Percentiles rank a stretch among this genome's conserved stretches.
Evolutionary conservation across 805 yeast genomes (phyloP).

Genomic region (Candida loeiensis): DNA sequence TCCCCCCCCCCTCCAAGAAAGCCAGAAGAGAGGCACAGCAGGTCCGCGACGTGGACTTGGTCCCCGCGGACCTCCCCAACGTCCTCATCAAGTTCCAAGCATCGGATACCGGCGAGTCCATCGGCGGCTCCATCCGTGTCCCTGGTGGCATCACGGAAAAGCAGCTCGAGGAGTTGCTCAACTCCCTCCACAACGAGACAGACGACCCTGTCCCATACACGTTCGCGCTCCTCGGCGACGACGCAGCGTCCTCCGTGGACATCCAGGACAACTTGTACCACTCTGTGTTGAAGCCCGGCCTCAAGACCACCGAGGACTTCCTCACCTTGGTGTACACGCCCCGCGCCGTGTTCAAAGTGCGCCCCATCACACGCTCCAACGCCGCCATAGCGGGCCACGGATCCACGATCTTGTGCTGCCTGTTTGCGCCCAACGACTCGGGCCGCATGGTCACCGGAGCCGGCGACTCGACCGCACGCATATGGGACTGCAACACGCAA

Average conservation of each 20-base stretch:
- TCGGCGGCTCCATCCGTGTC: slow-evolving; percentile 83
- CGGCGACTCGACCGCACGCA: slow-evolving; percentile 92
- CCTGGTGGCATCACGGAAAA: slow-evolving; percentile 85
- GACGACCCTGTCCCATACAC: slow-evolving; percentile 91
- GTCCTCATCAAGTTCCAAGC: slow-evolving; percentile 89
- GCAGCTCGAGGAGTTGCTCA: slow-evolving; percentile 84
- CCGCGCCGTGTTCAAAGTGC: slow-evolving; percentile 89
- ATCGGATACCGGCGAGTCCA: slow-evolving; percentile 82
- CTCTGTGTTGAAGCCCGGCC: slow-evolving; percentile 81
- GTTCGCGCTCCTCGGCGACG: slow-evolving; percentile 55
- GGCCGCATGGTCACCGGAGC: slow-evolving; percentile 90
- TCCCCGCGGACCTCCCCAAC: slow-evolving; percentile 80
- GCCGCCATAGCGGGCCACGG: slow-evolving; percentile 96
- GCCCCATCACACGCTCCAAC: slow-evolving; percentile 83
- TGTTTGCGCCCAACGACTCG: slow-evolving; percentile 88
- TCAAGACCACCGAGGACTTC: slow-evolving; percentile 88
- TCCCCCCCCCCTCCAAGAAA: slow-evolving; percentile 92
- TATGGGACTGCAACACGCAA: slow-evolving; percentile 96
- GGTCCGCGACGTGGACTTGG: slow-evolving; percentile 67
- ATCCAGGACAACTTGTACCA: slow-evolving; percentile 73
- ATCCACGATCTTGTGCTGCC: slow-evolving; percentile 84
- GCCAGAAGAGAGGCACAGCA: slow-evolving; percentile 81
- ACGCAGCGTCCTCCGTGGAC: slow-evolving; percentile 50
- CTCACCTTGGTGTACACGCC: slow-evolving; percentile 90
- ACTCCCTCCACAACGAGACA: slow-evolving; percentile 63